Conservation (phyloP, 768 basidiomycete genomes). For the Cystofilobasidium ferigula region DNA sequence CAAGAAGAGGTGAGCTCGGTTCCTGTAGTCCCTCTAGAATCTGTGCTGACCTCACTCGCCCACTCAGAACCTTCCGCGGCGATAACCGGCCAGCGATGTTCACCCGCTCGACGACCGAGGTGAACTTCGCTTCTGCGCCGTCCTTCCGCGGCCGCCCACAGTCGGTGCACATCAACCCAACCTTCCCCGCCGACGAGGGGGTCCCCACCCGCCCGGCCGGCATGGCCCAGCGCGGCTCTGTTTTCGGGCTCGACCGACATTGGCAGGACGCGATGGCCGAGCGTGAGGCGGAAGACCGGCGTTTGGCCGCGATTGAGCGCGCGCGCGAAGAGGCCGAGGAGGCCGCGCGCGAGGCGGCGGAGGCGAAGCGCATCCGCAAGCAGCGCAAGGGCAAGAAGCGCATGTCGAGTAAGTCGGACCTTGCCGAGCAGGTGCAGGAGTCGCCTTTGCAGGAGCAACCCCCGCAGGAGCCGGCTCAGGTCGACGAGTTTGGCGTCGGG, state of each 20-base stretch:
- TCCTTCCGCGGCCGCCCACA: conserved; percentile 6
- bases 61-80: conserved; percentile 15
- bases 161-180: conserved; percentile 22
- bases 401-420: neutral
- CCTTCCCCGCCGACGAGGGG: conserved; percentile 6
- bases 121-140: neutral
- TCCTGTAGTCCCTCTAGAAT: neutral
- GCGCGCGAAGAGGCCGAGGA: conserved; percentile 10
- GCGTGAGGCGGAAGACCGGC: conserved; percentile 13
- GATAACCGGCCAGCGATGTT: conserved; percentile 25
- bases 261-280: conserved; percentile 23
- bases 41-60: neutral
- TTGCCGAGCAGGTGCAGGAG: neutral
- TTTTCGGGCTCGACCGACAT: conserved; percentile 21
- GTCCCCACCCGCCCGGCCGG: conserved; percentile 1
- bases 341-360: neutral
- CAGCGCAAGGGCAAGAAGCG: conserved; percentile 16
- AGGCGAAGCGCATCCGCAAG: conserved; percentile 14
- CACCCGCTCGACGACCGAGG: conserved; percentile 13
- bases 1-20: conserved; percentile 17
- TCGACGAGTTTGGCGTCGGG: conserved; percentile 1
- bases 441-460: neutral
- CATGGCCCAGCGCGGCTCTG: conserved; percentile 13
- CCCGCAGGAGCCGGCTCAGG: neutral
- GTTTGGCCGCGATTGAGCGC: neutral